Percentiles rank a stretch among this genome's conserved stretches.
These are phyloP conservation scores for Pichia sorboxylosa DNA, from an alignment of 1,139 yeast genomes.

Conservation along the genomic window DNA sequence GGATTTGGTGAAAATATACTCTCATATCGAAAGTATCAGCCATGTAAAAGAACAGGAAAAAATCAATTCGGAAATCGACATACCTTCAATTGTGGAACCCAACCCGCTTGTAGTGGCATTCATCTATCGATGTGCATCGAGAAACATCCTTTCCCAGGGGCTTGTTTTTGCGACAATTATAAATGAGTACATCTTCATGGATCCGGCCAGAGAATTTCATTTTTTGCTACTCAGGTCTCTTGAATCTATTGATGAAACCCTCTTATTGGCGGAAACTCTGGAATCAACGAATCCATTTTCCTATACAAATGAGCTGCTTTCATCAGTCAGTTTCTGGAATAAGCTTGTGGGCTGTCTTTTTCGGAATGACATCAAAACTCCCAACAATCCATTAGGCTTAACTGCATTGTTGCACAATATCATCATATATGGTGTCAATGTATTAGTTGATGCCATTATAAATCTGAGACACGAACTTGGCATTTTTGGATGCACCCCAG, in stretches of 20 bases:
- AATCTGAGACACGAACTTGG: conserved; percentile 5
- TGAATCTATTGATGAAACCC: conserved; percentile 12
- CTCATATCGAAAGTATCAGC: neutral
- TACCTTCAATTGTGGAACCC: conserved; percentile 1
- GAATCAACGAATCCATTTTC: conserved; percentile 9
- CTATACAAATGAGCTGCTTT: conserved; percentile 8
- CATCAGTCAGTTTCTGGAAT: conserved; percentile 16
- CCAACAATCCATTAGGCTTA: conserved; percentile 5
- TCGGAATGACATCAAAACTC: conserved; percentile 3
- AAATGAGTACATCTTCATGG: conserved; percentile 7
- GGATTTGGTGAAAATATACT: conserved; percentile 9
- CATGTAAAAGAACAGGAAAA: neutral
- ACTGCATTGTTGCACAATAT: conserved; percentile 9
- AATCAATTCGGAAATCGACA: neutral
- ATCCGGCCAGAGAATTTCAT: conserved; percentile 11
- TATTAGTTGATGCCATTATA: conserved; percentile 14
- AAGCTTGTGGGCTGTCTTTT: conserved; percentile 8
- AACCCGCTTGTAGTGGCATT: conserved; percentile 14
- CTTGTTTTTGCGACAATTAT: conserved; percentile 12
- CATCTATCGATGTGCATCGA: conserved; percentile 11
- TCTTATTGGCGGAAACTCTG: conserved; percentile 9
- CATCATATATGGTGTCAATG: conserved; percentile 16
- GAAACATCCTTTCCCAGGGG: conserved; percentile 8
- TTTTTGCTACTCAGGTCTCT: conserved; percentile 17
- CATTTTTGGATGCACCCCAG: conserved; percentile 5